Base-by-base conservation (phyloP, 148 eudicot genomes). In the Chenopodium formosanum region DNA sequence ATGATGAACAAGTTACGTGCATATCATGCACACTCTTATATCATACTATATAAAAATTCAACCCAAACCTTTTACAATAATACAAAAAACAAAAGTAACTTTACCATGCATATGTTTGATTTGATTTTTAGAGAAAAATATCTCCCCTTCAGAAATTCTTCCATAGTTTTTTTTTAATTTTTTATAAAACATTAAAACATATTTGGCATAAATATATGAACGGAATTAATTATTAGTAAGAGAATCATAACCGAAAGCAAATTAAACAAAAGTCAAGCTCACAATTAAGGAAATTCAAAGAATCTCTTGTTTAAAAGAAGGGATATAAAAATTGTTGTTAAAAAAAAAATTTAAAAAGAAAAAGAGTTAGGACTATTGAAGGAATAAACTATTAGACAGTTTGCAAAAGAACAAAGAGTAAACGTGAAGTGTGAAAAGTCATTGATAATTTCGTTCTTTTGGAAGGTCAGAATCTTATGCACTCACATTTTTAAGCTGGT, bases 401-500 rank as follows among this genome's bases (percentile, higher is more conserved):
- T 40, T 40, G 44, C 44, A 40, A 40, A 40, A 40, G 44, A 40
- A 5, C 7, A 40, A 40, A 40, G 52, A 48, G 52, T 48, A 48
- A 48, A 48, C 52, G 52, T 11, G 52, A 74, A 48, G 77, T 27
- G 29, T 5, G 62, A 74, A 48, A 23, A 46, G 31, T 16, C 34
- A 74, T 34, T 74, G 65, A 74, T 50, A 12, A 48, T 48, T 48
- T 47, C 6, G 44, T 40, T 53, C 19, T 13, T 74, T 74, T 52
- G 40, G 37, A 74, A 74, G 65, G 37, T 74, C 19, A 52, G 77
- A 53, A 74, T 50, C 64, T 53, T 4, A 48, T 74, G 40, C 22
- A 74, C 44, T 74, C 22, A 53, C 17, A 58, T 27, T 9, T 48
- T 48, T 50, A 70, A 70, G 25, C 48, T 70, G 48, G 16, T 37